Evolutionary conservation across 768 basidiomycete genomes (phyloP).

Genomic region (Leccinum variicolor): DNA sequence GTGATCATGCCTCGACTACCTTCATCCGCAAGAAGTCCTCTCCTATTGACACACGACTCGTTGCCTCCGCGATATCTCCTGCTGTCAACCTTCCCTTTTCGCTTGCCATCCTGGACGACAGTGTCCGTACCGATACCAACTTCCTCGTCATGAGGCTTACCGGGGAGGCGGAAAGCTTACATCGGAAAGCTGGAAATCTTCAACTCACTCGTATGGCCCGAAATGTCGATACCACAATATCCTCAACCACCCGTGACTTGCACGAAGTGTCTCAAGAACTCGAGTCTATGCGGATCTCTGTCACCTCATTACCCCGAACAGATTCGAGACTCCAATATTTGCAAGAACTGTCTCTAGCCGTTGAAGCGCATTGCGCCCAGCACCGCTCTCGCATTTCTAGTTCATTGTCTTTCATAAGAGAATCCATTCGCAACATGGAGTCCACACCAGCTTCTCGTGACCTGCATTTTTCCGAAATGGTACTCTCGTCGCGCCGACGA

Average conservation of each 20-base stretch:
- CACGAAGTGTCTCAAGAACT: constrained; percentile 40
- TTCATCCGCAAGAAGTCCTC: constrained; percentile 36
- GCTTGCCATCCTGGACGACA: constrained; percentile 54
- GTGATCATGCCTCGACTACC: constrained; percentile 8
- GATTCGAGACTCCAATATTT: constrained; percentile 36
- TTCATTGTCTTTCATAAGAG: constrained; percentile 52
- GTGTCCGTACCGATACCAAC: constrained; percentile 68
- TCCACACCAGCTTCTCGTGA: constrained; percentile 41
- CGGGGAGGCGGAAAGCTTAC: constrained; percentile 49
- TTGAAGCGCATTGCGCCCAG: constrained; percentile 34
- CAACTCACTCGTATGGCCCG: constrained; percentile 52
- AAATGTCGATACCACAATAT: constrained; percentile 45
- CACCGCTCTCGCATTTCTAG: constrained; percentile 39
- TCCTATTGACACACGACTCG: constrained; percentile 33
- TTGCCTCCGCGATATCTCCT: constrained; percentile 29
- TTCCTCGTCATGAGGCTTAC: constrained; percentile 60
- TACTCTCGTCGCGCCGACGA: constrained; percentile 48
- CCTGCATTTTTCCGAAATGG: constrained; percentile 39
- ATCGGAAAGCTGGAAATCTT: constrained; percentile 46
- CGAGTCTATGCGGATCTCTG: constrained; percentile 33
- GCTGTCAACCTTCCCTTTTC: constrained; percentile 52
- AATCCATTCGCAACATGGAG: constrained; percentile 57
- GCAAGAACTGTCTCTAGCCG: constrained; percentile 31
- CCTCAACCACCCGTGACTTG: constrained; percentile 37
- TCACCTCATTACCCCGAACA: constrained; percentile 28